These are phyloP conservation scores for Sodiomyces alkalinus DNA, from an alignment of 2,329 filamentous ascomycete species.

Conservation along the genomic window DNA sequence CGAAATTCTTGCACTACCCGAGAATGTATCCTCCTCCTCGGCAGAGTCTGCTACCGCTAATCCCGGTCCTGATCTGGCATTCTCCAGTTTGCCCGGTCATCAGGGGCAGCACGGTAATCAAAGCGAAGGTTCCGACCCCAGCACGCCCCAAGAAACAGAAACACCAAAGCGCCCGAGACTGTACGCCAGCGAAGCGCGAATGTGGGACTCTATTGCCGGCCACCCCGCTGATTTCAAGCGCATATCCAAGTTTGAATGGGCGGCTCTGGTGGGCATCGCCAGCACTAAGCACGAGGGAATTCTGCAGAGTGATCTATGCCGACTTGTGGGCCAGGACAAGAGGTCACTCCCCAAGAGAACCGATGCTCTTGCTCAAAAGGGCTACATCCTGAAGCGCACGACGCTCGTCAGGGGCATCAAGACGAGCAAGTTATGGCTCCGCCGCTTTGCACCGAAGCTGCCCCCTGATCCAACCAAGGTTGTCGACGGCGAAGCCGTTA, in stretches of 20 bases:
- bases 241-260: constrained; percentile 43
- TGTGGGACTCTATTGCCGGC: constrained; percentile 45
- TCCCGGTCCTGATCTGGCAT: too few species aligned
- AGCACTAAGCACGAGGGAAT: constrained; percentile 38
- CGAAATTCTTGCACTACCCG: constrained; percentile 7
- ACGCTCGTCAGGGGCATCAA: constrained; percentile 42
- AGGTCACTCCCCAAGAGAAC: constrained; percentile 47
- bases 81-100: too few species aligned
- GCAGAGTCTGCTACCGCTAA: too few species aligned
- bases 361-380: constrained; percentile 41
- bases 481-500: constrained; percentile 11
- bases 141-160: neutral
- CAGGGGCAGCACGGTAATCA: too few species aligned
- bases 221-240: constrained; percentile 44
- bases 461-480: constrained; percentile 13
- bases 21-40: neutral
- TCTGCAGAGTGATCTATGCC: constrained; percentile 43
- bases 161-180: constrained; percentile 16
- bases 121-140: constrained; percentile 2
- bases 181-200: constrained; percentile 35
- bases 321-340: constrained; percentile 45
- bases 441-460: constrained; percentile 33
- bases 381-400: constrained; percentile 46
- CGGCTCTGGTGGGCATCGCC: constrained; percentile 41
- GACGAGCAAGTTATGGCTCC: constrained; percentile 48